A percentile compares a stretch with the other conserved stretches of the same genome.
These are phyloP conservation scores for Exophiala spinifera DNA, from an alignment of 2,329 filamentous ascomycete species.

Conservation along the genomic window DNA sequence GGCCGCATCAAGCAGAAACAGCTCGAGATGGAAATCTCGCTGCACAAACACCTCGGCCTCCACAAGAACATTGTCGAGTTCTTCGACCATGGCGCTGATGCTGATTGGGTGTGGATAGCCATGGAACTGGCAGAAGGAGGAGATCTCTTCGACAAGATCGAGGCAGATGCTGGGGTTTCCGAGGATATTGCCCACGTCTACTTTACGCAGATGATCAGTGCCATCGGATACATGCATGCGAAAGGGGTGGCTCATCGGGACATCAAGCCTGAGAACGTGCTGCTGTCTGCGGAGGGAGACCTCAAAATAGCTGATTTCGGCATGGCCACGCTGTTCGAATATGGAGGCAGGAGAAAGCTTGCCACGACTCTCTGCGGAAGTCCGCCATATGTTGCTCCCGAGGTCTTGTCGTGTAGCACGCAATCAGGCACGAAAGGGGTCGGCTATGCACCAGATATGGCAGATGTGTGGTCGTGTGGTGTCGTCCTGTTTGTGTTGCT, in stretches of 20 bases:
- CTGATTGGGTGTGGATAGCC: conserved; percentile 90
- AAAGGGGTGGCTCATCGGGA: conserved; percentile 93
- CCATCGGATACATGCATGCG: conserved; percentile 91
- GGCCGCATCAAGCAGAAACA: conserved; percentile 87
- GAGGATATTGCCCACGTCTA: conserved; percentile 96
- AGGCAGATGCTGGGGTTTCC: conserved; percentile 91
- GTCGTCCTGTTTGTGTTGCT: conserved; percentile 96
- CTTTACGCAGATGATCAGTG: conserved; percentile 85
- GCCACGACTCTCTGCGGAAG: conserved; percentile 91
- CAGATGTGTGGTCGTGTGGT: conserved; percentile 96
- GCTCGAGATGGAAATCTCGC: conserved; percentile 82
- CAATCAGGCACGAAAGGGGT: conserved; percentile 46
- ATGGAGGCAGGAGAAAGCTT: conserved; percentile 76
- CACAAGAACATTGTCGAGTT: conserved; percentile 94
- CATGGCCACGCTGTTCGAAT: conserved; percentile 87
- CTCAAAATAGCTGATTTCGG: conserved; percentile 97
- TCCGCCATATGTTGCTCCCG: conserved; percentile 94
- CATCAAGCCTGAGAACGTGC: conserved; percentile 91
- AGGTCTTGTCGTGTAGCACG: conserved; percentile 64
- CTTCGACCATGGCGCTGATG: conserved; percentile 82
- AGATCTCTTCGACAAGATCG: conserved; percentile 98
- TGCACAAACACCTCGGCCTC: conserved; percentile 83
- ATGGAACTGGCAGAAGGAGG: conserved; percentile 97
- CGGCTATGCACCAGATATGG: conserved; percentile 65
- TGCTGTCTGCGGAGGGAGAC: conserved; percentile 78